A percentile compares a stretch with the other conserved stretches of the same genome.
phyloP scores from a whole-genome alignment of 805 yeast genomes.

The Saccharomycopsis capsularis region DNA sequence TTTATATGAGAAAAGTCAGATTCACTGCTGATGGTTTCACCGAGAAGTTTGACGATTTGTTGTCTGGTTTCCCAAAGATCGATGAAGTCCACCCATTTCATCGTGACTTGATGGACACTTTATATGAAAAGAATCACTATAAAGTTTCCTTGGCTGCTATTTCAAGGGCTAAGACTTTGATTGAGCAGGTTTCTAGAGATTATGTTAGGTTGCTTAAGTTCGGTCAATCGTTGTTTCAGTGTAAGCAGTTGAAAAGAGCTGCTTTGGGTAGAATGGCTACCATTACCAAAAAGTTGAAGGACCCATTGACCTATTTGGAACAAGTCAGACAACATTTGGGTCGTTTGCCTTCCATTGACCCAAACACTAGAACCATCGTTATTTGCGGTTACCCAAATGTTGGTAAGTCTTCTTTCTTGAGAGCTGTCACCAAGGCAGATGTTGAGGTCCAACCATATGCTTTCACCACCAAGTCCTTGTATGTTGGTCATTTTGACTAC shows the following conservation, averaged over 20 bases:
- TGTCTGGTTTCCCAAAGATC: constrained; percentile 89
- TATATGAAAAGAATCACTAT: constrained; percentile 96
- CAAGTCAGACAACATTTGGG: constrained; percentile 99
- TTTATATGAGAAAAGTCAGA: constrained; percentile 96
- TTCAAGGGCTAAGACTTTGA: constrained; percentile 85
- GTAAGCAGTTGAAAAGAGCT: constrained; percentile 97
- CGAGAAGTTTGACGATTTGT: constrained; percentile 82
- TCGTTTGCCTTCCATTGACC: constrained; percentile 96
- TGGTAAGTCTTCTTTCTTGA: constrained; percentile 93
- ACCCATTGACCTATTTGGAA: constrained; percentile 86
- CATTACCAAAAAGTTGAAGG: constrained; percentile 89
- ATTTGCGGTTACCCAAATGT: constrained; percentile 99
- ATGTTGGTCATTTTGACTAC: constrained; percentile 98
- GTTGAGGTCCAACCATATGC: constrained; percentile 99
- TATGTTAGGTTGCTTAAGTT: constrained; percentile 89
- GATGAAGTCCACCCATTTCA: constrained; percentile 98
- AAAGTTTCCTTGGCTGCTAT: constrained; percentile 94
- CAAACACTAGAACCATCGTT: constrained; percentile 93
- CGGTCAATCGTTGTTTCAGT: constrained; percentile 96
- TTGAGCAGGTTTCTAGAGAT: constrained; percentile 95
- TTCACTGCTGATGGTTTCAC: constrained; percentile 94
- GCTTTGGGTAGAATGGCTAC: constrained; percentile 99
- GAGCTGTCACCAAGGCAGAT: constrained; percentile 92
- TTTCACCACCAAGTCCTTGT: constrained; percentile 94
- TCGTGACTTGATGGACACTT: constrained; percentile 94